These are phyloP conservation scores for Aureoboletus auriporus DNA, from an alignment of 768 basidiomycete species.

Conservation along the genomic window DNA sequence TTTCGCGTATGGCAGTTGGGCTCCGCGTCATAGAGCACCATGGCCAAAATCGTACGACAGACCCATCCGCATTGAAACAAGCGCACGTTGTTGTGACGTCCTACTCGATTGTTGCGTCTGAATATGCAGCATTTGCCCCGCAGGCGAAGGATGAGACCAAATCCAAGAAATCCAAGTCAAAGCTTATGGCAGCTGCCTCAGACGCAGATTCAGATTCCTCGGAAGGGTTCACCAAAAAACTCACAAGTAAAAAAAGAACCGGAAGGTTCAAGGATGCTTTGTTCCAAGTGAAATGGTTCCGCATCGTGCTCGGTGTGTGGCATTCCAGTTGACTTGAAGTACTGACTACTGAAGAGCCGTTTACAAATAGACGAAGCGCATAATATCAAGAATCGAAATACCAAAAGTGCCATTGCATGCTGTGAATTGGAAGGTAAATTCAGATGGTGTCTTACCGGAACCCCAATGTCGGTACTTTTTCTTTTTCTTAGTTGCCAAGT, in stretches of 20 bases:
- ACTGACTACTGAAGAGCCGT: neutral
- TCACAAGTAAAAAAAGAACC: slow-evolving; percentile 40
- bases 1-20: slow-evolving; percentile 62
- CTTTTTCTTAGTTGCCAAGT: neutral
- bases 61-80: slow-evolving; percentile 47
- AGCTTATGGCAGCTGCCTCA: slow-evolving; percentile 23
- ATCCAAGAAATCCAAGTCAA: slow-evolving; percentile 37
- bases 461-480: slow-evolving; percentile 52
- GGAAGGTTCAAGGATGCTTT: slow-evolving; percentile 58
- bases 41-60: slow-evolving; percentile 68
- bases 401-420: slow-evolving; percentile 75
- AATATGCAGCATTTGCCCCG: slow-evolving; percentile 54
- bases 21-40: slow-evolving; percentile 82
- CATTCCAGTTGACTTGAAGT: neutral
- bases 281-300: slow-evolving; percentile 78
- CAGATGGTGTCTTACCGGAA: slow-evolving; percentile 87
- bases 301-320: slow-evolving; percentile 74
- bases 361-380: slow-evolving; percentile 79
- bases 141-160: slow-evolving; percentile 54
- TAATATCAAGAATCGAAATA: slow-evolving; percentile 85
- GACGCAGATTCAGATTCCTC: slow-evolving; percentile 35
- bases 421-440: slow-evolving; percentile 73
- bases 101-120: slow-evolving; percentile 79
- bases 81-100: slow-evolving; percentile 83
- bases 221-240: slow-evolving; percentile 35